Conservation (phyloP, 2,329 filamentous ascomycete species). For the Cordyceps farinosa region DNA sequence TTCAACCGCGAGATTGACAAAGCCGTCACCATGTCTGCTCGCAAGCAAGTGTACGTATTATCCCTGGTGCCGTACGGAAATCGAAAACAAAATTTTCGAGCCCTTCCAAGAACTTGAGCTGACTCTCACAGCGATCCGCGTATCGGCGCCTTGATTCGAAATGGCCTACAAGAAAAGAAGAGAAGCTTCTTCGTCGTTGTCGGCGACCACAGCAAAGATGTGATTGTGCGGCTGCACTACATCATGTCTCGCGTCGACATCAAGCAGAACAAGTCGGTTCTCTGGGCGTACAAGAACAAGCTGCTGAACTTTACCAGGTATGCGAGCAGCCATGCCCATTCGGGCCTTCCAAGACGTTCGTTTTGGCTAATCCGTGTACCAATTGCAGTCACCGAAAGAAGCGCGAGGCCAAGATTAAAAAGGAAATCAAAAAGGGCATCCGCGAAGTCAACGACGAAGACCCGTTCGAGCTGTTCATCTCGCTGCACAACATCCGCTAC, state of each 20-base stretch:
- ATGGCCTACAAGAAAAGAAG: slow-evolving; percentile 93
- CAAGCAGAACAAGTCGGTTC: slow-evolving; percentile 84
- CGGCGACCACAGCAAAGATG: slow-evolving; percentile 90
- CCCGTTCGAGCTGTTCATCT: slow-evolving; percentile 95
- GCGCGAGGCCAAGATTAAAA: slow-evolving; percentile 97
- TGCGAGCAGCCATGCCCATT: slow-evolving; percentile 14
- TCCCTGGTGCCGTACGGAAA: too few relatives aligned
- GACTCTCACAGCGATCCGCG: slow-evolving; percentile 66
- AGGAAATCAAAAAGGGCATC: slow-evolving; percentile 92
- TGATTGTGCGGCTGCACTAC: slow-evolving; percentile 89
- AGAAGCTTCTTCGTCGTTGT: slow-evolving; percentile 97
- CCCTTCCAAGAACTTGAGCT: not conserved
- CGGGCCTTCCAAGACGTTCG: not conserved
- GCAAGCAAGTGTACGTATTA: slow-evolving; percentile 51
- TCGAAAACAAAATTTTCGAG: not conserved
- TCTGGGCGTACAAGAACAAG: slow-evolving; percentile 99
- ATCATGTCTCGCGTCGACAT: slow-evolving; percentile 88
- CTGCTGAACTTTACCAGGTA: slow-evolving; percentile 84
- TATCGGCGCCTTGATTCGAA: slow-evolving; percentile 85
- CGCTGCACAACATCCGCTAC: slow-evolving; percentile 95
- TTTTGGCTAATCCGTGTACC: slow-evolving; percentile 13
- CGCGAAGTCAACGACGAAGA: slow-evolving; percentile 90
- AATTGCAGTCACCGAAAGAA: slow-evolving; percentile 83
- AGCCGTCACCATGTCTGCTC: slow-evolving; percentile 47
- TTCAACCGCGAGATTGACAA: slow-evolving; percentile 20